Evolutionary conservation across 768 basidiomycete species (phyloP), one percentile per base, ranked within the genome.

Genomic region (Phlebiopsis flavidoalba): DNA sequence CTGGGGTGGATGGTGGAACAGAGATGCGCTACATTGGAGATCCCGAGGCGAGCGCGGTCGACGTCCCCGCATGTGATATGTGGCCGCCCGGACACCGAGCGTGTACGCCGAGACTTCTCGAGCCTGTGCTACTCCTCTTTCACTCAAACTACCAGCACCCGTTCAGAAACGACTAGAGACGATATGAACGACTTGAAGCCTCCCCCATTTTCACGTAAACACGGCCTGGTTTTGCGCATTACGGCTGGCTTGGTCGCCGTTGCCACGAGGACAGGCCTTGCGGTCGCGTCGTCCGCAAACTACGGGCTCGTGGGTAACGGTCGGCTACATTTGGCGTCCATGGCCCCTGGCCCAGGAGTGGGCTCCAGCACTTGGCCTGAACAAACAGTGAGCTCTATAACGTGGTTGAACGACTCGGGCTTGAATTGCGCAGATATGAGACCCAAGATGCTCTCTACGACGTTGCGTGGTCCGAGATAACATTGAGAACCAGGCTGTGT

Each of bases 301-400:
- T 98, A 93, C 72, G 96, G 96, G 2, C 80, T 98, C 4, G 91
- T 98, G 35, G 96, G 96, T 24, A 98, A 97, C 73, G 96, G 96
- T 0, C 80, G 95, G n/a, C 70, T 98, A 47, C 89, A 88, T 70
- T 70, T 89, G 22, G 79, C 81, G 56, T 83, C 86, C 1, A 73
- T 86, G 21, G 73, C 71, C 24, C 76, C 80, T 26, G 79, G 77
- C 15, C 82, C 80, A 0, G 75, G 75, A 33, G 79, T n/a, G 80
- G 14, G 55, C 72, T 22, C 74, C 79, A 24, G 70, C 64, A 24
- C 59, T 89, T 60, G 79, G 75, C 48, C 59, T 91, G 53, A 87
- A 91, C 67, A 88, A 88, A 76, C 76, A 82, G 89, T 89, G 73
- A 75, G 88, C 19, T 17, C 26, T 19, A 6, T 54, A n/a, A 2